These are phyloP conservation scores for Guyanaporus albipodus DNA, from an alignment of 768 basidiomycete genomes.

Conservation along the genomic window DNA sequence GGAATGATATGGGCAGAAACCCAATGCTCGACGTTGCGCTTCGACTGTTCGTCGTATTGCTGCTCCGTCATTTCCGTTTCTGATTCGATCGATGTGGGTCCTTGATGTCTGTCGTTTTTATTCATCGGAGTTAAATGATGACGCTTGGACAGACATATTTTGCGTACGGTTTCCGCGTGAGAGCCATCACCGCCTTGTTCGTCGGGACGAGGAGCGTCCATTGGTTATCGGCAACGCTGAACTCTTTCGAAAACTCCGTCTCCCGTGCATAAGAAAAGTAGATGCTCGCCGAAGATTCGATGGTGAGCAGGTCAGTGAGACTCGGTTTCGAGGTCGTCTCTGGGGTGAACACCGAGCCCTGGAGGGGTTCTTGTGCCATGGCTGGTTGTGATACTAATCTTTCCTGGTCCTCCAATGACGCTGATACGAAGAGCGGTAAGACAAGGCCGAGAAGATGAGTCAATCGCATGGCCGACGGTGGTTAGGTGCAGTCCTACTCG, in stretches of 20 bases:
- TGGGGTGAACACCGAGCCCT: slow-evolving; percentile 29
- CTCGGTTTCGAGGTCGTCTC: slow-evolving; percentile 47
- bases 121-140: neutral
- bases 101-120: slow-evolving; percentile 52
- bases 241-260: slow-evolving; percentile 51
- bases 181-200: slow-evolving; percentile 83
- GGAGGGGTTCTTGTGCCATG: slow-evolving; percentile 10
- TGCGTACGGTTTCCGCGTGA: slow-evolving; percentile 76
- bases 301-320: slow-evolving; percentile 73
- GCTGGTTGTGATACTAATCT: slow-evolving; percentile 16
- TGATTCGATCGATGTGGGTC: slow-evolving; percentile 38
- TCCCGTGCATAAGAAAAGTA: slow-evolving; percentile 84
- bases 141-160: neutral
- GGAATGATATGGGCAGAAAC: slow-evolving; percentile 81
- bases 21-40: slow-evolving; percentile 73
- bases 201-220: slow-evolving; percentile 76
- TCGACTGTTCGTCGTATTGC: slow-evolving; percentile 57
- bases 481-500: no score
- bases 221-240: slow-evolving; percentile 31
- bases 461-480: slow-evolving; percentile 14
- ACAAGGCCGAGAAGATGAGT: slow-evolving; percentile 23
- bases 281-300: slow-evolving; percentile 71
- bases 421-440: slow-evolving; percentile 30
- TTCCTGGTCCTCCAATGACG: slow-evolving; percentile 29
- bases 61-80: slow-evolving; percentile 58